Base-by-base conservation (phyloP, 441 rosid genomes). In the Mallotus repandus region DNA sequence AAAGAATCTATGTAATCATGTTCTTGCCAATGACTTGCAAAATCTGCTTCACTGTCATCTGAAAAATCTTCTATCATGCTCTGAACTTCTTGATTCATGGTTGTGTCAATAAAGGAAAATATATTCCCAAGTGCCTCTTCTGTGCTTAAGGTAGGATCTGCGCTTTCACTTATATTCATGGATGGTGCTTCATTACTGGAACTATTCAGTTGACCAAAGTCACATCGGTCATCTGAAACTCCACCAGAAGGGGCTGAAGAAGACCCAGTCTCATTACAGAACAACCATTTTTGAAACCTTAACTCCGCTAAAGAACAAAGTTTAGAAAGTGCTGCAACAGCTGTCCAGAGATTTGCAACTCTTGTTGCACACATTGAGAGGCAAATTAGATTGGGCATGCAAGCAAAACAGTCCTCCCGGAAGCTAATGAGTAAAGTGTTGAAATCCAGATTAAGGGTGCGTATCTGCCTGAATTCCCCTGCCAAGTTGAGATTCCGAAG, bases 361-460 rank as follows among this genome's bases (percentile, higher is more conserved):
- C 84, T 79, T 56, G 97, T 91, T 73, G 84, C 95, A 52, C 99
- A 92, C 94, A 93, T 86, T 2, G 99, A 91, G 71, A 95, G 90
- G 76, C 74, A 80, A 55, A 67, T 77, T 75, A 95, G 84, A 49
- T 92, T 91, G 12, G 99, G 97, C 93, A 90, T 92, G 84, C 84
- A 71, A 86, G 91, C 71, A 68, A 95, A 92, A 78, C 99, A 95
- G 68, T 82, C 89, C 80, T 95, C 95, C 63, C 80, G 87, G 83
- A 95, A 92, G 83, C 91, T 84, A 80, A 70, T 73, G 9, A 88
- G 85, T 9, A 83, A 78, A 80, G 87, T 85, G 74, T 89, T 89
- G 70, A 76, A 84, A 83, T 94, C 98, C 64, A 92, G 88, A 81
- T 87, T 87, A 54, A 92, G 94, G 35, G 92, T 87, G 71, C 81